phyloP scores from a whole-genome alignment of 805 yeast genomes.

The Starmerella floris region DNA sequence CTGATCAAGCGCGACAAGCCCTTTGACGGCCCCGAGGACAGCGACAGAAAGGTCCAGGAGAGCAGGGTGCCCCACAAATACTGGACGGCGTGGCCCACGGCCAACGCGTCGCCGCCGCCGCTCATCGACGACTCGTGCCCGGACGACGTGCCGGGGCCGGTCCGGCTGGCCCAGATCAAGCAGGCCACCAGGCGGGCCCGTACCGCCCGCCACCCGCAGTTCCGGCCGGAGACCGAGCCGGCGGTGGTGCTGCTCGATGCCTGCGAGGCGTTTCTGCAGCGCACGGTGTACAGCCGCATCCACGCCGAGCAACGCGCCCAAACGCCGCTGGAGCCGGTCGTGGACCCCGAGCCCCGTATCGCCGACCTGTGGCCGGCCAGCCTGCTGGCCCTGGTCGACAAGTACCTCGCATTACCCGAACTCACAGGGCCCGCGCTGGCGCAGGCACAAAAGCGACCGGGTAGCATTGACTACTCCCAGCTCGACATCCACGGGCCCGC shows the following conservation, averaged over 20 bases:
- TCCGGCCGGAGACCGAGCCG: background rate
- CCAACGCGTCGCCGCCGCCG: conserved; percentile 18
- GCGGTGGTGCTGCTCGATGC: conserved; percentile 18
- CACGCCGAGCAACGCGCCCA: conserved; percentile 3
- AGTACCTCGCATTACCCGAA: background rate
- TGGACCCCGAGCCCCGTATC: conserved; percentile 17
- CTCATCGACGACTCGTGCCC: conserved; percentile 13
- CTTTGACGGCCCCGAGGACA: background rate
- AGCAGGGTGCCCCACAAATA: conserved; percentile 26
- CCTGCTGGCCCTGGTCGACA: conserved; percentile 8
- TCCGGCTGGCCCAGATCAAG: background rate
- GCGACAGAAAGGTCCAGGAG: background rate
- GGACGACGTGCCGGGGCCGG: conserved; percentile 3
- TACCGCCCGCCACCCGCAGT: background rate
- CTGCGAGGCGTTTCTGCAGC: conserved; percentile 19
- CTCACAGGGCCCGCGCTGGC: background rate
- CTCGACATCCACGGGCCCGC: conserved; percentile 13
- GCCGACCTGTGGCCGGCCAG: conserved; percentile 1
- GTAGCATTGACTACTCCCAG: conserved; percentile 8
- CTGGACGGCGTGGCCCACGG: conserved; percentile 54
- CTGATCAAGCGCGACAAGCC: conserved; percentile 26
- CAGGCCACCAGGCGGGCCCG: background rate
- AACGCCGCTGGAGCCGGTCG: conserved; percentile 12
- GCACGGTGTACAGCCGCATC: conserved; percentile 18
- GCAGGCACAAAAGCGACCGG: background rate